These are phyloP conservation scores for Entomortierella beljakovae DNA, from an alignment of 192 early-diverging fungal species.

Conservation along the genomic window DNA sequence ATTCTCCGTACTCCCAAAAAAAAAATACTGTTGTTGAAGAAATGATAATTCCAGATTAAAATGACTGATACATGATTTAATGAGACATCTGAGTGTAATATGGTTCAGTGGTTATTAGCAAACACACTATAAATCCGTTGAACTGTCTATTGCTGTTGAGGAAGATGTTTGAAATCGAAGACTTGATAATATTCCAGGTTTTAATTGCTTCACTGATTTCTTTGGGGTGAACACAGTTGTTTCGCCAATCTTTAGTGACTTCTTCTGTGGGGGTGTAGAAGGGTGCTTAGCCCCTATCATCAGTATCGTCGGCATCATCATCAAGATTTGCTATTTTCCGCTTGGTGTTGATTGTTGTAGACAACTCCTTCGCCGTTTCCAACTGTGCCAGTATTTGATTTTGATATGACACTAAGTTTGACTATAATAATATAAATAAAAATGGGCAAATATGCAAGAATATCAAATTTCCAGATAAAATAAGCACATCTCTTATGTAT, in stretches of 20 bases:
- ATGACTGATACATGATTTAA: too few relatives aligned
- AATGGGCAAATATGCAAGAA: slow-evolving; percentile 7
- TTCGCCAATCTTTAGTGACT: neutral
- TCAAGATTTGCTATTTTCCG: neutral
- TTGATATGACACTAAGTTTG: slow-evolving; percentile 2
- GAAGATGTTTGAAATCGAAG: too few relatives aligned
- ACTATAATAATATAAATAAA: neutral
- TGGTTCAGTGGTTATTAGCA: too few relatives aligned
- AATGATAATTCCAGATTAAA: too few relatives aligned
- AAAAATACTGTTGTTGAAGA: too few relatives aligned
- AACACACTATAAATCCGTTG: too few relatives aligned
- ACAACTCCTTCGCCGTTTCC: neutral
- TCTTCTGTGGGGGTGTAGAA: neutral
- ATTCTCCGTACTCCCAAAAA: too few relatives aligned
- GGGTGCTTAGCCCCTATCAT: neutral
- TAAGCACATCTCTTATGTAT: neutral
- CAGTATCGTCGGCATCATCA: neutral
- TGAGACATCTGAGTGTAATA: too few relatives aligned
- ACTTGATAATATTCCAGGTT: too few relatives aligned
- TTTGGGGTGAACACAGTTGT: slow-evolving; percentile 1
- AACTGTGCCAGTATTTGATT: slow-evolving; percentile 8
- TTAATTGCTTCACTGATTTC: slow-evolving; percentile 1
- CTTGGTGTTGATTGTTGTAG: slow-evolving; percentile 1
- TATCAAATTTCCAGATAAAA: neutral
- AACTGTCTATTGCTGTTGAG: too few relatives aligned